phyloP scores from a whole-genome alignment of 495 filamentous ascomycete species.

The Schizothecium vesticola region DNA sequence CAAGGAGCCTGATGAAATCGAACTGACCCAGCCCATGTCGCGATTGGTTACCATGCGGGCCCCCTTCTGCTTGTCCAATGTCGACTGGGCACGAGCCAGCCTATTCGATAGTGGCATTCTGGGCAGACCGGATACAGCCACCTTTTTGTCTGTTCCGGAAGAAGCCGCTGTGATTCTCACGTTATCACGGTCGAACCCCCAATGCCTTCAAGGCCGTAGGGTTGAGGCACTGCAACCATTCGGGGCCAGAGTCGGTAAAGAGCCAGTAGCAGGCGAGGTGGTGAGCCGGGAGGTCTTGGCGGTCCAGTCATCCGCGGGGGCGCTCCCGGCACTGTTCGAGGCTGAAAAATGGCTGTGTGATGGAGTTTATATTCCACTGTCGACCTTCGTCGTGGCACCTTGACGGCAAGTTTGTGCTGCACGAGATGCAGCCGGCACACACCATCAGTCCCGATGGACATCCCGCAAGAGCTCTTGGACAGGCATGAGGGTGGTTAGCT shows the following conservation, averaged over 20 bases:
- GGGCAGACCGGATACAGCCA: not conserved
- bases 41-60: not conserved
- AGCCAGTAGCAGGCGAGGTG: not conserved
- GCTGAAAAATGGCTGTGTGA: not conserved
- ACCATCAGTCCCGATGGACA: not conserved
- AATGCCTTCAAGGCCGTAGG: not conserved
- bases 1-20: not conserved
- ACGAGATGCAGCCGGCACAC: not conserved
- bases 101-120: slow-evolving; percentile 4
- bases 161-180: not conserved
- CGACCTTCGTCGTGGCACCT: not conserved
- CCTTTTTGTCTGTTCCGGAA: not conserved
- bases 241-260: not conserved
- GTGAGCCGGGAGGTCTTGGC: not conserved
- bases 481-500: not conserved
- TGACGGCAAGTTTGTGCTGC: not conserved
- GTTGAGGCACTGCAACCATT: slow-evolving; percentile 9
- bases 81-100: slow-evolving; percentile 5
- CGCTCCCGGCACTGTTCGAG: not conserved
- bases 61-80: not conserved
- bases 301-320: not conserved
- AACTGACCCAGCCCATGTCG: not conserved
- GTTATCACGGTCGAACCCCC: not conserved
- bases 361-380: not conserved
- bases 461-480: not conserved